These are phyloP conservation scores for Drechslerella coelobrocha DNA, from an alignment of 2,329 filamentous ascomycete genomes.

Conservation along the genomic window DNA sequence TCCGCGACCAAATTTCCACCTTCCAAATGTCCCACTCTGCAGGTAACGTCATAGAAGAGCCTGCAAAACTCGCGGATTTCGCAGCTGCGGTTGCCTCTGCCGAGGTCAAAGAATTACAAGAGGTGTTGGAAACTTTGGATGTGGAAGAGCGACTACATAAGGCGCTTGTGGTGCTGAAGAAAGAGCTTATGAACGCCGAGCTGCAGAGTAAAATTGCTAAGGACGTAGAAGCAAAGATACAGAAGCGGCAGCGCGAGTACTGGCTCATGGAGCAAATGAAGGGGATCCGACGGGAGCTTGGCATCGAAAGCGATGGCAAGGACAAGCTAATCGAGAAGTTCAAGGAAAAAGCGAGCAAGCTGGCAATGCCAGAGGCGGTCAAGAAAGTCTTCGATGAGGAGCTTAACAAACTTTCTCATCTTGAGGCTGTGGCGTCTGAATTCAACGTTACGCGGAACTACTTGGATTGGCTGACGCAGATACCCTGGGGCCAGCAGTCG, in stretches of 20 bases:
- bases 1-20: conserved; percentile 95
- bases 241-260: conserved; percentile 95
- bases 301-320: conserved; percentile 96
- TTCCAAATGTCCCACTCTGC: conserved; percentile 95
- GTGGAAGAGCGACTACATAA: conserved; percentile 93
- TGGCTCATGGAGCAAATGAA: conserved; percentile 99
- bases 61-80: conserved; percentile 93
- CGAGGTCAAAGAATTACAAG: conserved; percentile 88
- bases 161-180: conserved; percentile 89
- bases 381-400: conserved; percentile 99
- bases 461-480: conserved; percentile 96
- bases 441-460: conserved; percentile 99
- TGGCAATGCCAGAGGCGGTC: conserved; percentile 96
- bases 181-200: conserved; percentile 97
- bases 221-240: conserved; percentile 96
- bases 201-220: conserved; percentile 96
- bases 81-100: conserved; percentile 95
- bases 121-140: conserved; percentile 85
- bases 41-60: conserved; percentile 92
- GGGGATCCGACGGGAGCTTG: conserved; percentile 91
- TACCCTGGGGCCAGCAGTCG: conserved; percentile 94
- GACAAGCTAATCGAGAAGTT: conserved; percentile 98
- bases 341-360: conserved; percentile 88
- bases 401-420: conserved; percentile 91
- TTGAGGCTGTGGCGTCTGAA: conserved; percentile 94